Evolutionary conservation across 164 flowering plant species (phyloP).

Genomic region (Buxus sempervirens): DNA sequence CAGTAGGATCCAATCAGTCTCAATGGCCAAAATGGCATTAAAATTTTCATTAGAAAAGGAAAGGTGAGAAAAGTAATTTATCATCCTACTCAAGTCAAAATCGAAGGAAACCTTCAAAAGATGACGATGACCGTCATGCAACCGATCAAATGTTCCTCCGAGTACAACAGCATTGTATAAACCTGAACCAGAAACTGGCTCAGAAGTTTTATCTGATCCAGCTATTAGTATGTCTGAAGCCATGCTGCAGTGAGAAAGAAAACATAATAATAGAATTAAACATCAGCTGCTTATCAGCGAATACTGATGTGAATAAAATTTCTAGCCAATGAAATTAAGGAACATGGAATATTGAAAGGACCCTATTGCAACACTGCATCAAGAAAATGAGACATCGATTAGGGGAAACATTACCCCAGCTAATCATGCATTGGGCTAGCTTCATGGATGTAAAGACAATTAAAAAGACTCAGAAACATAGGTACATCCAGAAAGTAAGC

Average conservation of each 20-base stretch:
- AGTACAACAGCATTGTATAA: slow-evolving; percentile 70
- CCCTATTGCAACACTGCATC: too few relatives aligned
- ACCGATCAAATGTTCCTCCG: slow-evolving; percentile 91
- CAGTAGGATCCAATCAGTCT: background rate
- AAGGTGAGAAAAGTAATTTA: background rate
- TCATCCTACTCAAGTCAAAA: background rate
- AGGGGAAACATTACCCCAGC: too few relatives aligned
- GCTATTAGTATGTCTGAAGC: background rate
- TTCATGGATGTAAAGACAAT: too few relatives aligned
- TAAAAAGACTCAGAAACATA: too few relatives aligned
- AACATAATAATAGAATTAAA: too few relatives aligned
- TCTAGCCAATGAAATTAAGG: too few relatives aligned
- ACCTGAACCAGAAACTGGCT: slow-evolving; percentile 28
- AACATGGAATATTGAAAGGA: too few relatives aligned
- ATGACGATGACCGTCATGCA: slow-evolving; percentile 84
- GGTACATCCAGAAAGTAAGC: too few relatives aligned
- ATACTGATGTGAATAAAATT: too few relatives aligned
- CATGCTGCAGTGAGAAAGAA: background rate
- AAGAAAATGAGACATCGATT: too few relatives aligned
- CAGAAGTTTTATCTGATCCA: background rate
- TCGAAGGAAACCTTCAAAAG: slow-evolving; percentile 55
- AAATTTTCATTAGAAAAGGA: background rate
- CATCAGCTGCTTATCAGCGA: too few relatives aligned
- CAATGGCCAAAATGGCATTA: background rate
- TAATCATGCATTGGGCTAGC: too few relatives aligned